These are phyloP conservation scores for Clavulina sp. DNA, from an alignment of 768 basidiomycete genomes.

Conservation along the genomic window DNA sequence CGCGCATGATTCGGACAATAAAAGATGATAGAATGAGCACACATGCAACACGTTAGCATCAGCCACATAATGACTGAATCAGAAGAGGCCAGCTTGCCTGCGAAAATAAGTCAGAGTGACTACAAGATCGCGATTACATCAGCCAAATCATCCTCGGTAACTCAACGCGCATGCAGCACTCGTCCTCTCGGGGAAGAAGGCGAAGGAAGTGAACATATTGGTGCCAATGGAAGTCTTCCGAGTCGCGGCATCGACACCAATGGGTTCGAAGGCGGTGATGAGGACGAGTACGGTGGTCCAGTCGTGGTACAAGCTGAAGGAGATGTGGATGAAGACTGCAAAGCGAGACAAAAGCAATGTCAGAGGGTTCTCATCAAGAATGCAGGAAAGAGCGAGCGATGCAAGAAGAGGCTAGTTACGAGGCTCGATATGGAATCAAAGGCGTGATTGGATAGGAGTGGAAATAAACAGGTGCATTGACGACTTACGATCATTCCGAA, in stretches of 20 bases:
- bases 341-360: too few species aligned
- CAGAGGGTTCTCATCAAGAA: too few species aligned
- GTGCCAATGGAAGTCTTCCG: constrained; percentile 71
- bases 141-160: constrained; percentile 77
- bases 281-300: constrained; percentile 77
- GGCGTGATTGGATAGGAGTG: too few species aligned
- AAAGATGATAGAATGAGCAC: constrained; percentile 85
- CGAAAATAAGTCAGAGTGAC: constrained; percentile 89
- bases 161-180: constrained; percentile 92
- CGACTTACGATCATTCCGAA: constrained; percentile 42
- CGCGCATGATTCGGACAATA: constrained; percentile 76
- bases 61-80: constrained; percentile 2
- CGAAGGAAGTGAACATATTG: constrained; percentile 89
- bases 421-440: too few species aligned
- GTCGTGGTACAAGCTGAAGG: constrained; percentile 91
- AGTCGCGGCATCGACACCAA: constrained; percentile 55
- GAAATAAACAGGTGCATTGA: too few species aligned
- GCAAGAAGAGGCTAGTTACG: too few species aligned
- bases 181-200: constrained; percentile 82
- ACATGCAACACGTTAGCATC: constrained; percentile 85
- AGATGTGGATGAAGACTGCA: constrained; percentile 72
- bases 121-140: constrained; percentile 82
- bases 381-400: too few species aligned
- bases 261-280: constrained; percentile 72
- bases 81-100: constrained; percentile 17